Conservation (phyloP, 768 basidiomycete genomes). For the Mycena amicta region DNA sequence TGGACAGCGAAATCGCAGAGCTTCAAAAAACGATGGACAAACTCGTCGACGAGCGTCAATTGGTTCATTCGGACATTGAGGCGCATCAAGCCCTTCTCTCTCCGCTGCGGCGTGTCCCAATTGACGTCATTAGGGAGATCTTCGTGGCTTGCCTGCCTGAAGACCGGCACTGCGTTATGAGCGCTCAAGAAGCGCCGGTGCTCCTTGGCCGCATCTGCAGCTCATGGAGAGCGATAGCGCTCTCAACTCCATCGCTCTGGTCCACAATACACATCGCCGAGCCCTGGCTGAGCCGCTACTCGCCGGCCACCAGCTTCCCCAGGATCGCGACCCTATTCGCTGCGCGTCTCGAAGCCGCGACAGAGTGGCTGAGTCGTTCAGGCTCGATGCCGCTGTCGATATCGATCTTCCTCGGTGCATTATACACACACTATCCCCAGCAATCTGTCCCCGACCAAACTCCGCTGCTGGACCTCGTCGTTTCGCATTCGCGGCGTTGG, state of each 20-base stretch:
- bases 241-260: constrained; percentile 32
- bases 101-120: constrained; percentile 2
- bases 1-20: constrained; percentile 1
- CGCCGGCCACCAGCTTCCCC: background rate
- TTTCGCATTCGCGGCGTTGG: background rate
- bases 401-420: background rate
- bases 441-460: background rate
- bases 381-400: constrained; percentile 7
- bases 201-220: constrained; percentile 33
- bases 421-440: background rate
- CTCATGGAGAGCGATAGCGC: constrained; percentile 27
- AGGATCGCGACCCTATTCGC: background rate
- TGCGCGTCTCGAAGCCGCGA: background rate
- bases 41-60: background rate
- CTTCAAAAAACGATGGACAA: constrained; percentile 1
- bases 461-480: background rate
- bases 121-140: constrained; percentile 8
- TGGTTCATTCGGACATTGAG: background rate
- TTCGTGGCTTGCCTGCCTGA: constrained; percentile 18
- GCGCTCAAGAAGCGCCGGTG: constrained; percentile 25
- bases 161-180: constrained; percentile 17
- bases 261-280: constrained; percentile 18
- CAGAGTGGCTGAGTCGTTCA: constrained; percentile 1
- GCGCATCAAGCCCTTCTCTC: constrained; percentile 3
- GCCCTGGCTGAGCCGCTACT: background rate